These are phyloP conservation scores for Coriolopsis trogii DNA, from an alignment of 1,284 basidiomycete genomes.

Conservation along the genomic window DNA sequence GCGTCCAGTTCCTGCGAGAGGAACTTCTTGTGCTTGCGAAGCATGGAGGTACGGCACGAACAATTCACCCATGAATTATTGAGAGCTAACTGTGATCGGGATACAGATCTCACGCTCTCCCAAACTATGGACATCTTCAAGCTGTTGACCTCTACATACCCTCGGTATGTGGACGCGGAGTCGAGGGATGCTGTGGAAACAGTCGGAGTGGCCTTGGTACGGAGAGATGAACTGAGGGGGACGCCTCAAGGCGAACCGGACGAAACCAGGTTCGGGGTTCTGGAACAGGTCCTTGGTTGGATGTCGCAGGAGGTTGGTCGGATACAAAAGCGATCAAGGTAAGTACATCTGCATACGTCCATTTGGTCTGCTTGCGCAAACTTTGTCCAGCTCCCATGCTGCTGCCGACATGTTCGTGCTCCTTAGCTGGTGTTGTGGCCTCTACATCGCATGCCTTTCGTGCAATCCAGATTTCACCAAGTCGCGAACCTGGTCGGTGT, in stretches of 20 bases:
- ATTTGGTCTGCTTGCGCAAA: neutral
- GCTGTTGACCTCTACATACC: conserved; percentile 73
- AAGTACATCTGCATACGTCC: conserved; percentile 23
- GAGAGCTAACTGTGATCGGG: conserved; percentile 6
- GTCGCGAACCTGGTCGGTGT: conserved; percentile 49
- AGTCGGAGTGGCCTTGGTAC: conserved; percentile 64
- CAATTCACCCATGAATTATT: neutral
- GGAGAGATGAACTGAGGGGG: conserved; percentile 56
- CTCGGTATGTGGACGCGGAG: conserved; percentile 72
- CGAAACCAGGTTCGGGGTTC: conserved; percentile 53
- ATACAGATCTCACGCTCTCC: conserved; percentile 60
- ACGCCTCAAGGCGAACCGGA: conserved; percentile 40
- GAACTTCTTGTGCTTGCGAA: conserved; percentile 62
- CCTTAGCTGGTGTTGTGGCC: conserved; percentile 71
- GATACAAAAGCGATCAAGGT: conserved; percentile 59
- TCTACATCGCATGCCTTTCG: conserved; percentile 58
- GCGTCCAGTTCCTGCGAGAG: conserved; percentile 63
- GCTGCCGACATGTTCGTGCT: conserved; percentile 71
- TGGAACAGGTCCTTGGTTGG: conserved; percentile 76
- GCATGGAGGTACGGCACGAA: conserved; percentile 52
- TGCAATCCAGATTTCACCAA: conserved; percentile 47
- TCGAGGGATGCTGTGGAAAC: conserved; percentile 74
- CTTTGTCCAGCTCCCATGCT: conserved; percentile 56
- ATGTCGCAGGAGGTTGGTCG: conserved; percentile 64
- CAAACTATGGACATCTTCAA: conserved; percentile 75